Conservation (phyloP, 2,329 filamentous ascomycete species). For the Mariannaea sp. region DNA sequence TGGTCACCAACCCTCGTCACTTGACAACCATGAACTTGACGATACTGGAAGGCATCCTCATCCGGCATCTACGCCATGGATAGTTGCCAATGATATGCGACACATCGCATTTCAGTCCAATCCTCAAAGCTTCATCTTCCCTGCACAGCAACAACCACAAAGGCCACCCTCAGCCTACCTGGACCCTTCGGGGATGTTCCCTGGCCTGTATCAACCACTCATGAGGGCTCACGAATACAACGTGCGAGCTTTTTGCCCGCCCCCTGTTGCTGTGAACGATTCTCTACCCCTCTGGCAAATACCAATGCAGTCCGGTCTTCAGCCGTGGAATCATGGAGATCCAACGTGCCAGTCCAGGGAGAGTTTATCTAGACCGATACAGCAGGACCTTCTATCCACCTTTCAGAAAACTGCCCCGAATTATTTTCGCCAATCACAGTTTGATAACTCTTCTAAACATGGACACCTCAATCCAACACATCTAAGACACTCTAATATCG, state of each 20-base stretch:
- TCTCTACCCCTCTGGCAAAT: constrained; percentile 40
- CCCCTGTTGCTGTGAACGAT: constrained; percentile 40
- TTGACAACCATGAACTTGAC: constrained; percentile 18
- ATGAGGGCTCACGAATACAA: constrained; percentile 46
- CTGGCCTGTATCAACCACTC: constrained; percentile 39
- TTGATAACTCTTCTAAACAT: constrained; percentile 14
- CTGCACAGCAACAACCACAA: constrained; percentile 18
- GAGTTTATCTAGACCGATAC: constrained; percentile 18
- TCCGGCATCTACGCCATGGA: constrained; percentile 23
- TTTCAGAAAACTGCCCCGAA: constrained; percentile 21
- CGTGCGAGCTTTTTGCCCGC: constrained; percentile 46
- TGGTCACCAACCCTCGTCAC: constrained; percentile 21
- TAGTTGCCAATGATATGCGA: constrained; percentile 19
- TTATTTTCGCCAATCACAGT: constrained; percentile 17
- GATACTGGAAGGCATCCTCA: constrained; percentile 23
- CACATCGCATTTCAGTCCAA: constrained; percentile 23
- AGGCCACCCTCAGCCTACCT: constrained; percentile 19
- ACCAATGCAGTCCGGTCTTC: constrained; percentile 31
- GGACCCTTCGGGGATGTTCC: constrained; percentile 26
- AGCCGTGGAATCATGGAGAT: constrained; percentile 27
- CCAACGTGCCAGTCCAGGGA: constrained; percentile 11
- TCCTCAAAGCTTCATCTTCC: constrained; percentile 19
- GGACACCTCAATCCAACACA: constrained; percentile 17
- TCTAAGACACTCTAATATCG: not conserved
- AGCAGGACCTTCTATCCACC: constrained; percentile 19